Evolutionary conservation across 495 filamentous ascomycete species (phyloP).

Genomic region (Neurospora sp.): DNA sequence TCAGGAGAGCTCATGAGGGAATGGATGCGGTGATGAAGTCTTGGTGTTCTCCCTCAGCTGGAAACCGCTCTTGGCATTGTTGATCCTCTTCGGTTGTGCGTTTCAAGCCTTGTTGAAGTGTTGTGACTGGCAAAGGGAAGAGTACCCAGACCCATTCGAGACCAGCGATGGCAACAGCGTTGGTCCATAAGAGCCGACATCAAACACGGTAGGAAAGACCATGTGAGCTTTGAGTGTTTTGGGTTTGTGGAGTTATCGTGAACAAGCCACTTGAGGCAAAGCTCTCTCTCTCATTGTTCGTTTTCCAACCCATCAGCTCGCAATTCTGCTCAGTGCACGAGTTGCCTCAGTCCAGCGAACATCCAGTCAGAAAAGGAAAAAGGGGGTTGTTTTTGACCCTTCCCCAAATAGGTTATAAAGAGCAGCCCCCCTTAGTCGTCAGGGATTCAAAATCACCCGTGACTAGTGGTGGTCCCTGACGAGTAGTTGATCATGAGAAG

Average conservation of each 20-base stretch:
- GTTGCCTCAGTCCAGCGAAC: neutral
- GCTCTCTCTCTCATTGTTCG: neutral
- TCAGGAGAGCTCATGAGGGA: neutral
- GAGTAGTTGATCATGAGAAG: neutral
- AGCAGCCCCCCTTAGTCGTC: neutral
- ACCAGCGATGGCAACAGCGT: neutral
- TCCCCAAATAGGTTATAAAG: neutral
- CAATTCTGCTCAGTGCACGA: neutral
- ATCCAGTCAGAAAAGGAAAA: neutral
- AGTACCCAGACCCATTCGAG: neutral
- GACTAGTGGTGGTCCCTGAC: too few species aligned
- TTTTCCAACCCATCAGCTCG: neutral
- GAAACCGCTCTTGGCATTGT: neutral
- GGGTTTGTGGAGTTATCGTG: neutral
- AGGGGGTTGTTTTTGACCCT: neutral
- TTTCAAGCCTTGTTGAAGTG: neutral
- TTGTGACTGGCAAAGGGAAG: neutral
- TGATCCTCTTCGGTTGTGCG: neutral
- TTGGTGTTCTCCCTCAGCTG: neutral
- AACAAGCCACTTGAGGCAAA: neutral
- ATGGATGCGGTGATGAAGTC: neutral
- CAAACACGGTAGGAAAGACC: neutral
- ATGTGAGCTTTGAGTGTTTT: neutral
- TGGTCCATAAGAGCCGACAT: neutral
- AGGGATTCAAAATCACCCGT: too few species aligned